These are phyloP conservation scores for Macrophomina tecta DNA, from an alignment of 2,329 filamentous ascomycete genomes.

Conservation along the genomic window DNA sequence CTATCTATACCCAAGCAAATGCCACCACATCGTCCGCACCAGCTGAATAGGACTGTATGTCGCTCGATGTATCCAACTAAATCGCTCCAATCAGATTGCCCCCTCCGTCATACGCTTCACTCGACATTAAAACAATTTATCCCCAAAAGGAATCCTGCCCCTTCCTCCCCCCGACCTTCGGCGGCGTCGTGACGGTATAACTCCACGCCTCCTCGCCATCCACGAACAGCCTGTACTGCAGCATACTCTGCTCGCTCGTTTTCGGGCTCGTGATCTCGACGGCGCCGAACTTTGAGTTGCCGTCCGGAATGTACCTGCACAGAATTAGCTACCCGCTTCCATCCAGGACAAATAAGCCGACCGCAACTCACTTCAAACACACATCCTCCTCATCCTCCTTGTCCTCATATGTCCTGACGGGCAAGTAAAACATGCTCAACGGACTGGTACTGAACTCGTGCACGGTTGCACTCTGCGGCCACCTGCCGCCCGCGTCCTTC, in stretches of 20 bases:
- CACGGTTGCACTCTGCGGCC: slow-evolving; percentile 60
- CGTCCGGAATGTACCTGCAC: slow-evolving; percentile 75
- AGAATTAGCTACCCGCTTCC: not conserved
- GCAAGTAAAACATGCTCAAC: slow-evolving; percentile 91
- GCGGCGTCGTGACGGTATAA: slow-evolving; percentile 53
- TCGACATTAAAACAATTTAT: slow-evolving; percentile 10
- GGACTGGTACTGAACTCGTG: slow-evolving; percentile 94
- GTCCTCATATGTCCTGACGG: slow-evolving; percentile 75
- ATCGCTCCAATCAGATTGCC: not conserved
- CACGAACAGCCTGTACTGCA: slow-evolving; percentile 83
- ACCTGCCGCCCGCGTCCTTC: slow-evolving; percentile 56
- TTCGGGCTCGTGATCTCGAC: slow-evolving; percentile 76
- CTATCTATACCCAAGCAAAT: no score
- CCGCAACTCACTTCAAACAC: slow-evolving; percentile 72
- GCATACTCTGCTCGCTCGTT: slow-evolving; percentile 69
- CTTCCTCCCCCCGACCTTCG: slow-evolving; percentile 46
- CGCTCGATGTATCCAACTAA: no score
- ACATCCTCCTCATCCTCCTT: slow-evolving; percentile 81
- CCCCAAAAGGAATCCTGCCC: slow-evolving; percentile 56
- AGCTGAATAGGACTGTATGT: no score
- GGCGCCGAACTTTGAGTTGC: slow-evolving; percentile 87
- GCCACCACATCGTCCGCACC: no score
- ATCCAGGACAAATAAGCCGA: not conserved
- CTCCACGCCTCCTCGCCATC: slow-evolving; percentile 83
- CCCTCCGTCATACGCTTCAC: no score